A percentile compares a stretch with the other conserved stretches of the same genome.
Conservation (phyloP, 345 rosid species). For the Geranium rotundifolium region DNA sequence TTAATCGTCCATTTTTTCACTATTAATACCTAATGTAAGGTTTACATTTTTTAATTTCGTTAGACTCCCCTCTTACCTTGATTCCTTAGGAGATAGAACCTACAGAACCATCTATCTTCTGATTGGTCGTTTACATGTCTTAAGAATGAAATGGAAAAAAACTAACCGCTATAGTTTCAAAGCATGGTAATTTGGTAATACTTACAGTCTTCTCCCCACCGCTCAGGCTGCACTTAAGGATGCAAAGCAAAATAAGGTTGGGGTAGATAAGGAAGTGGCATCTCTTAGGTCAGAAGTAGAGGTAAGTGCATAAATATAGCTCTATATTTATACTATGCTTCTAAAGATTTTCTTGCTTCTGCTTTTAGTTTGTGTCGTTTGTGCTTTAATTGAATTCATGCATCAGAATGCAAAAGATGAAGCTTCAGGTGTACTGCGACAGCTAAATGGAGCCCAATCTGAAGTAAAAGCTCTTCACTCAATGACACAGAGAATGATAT, state of each 20-base stretch:
- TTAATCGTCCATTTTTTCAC: neutral
- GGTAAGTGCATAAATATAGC: constrained; percentile 22
- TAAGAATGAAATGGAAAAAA: no score
- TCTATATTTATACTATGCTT: neutral
- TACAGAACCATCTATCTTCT: no score
- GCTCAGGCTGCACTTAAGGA: constrained; percentile 79
- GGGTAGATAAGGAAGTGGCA: constrained; percentile 48
- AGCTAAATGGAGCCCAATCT: constrained; percentile 66
- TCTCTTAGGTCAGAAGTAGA: constrained; percentile 65
- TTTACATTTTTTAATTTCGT: no score
- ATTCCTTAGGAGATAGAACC: neutral
- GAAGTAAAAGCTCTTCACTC: constrained; percentile 71
- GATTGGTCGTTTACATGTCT: no score
- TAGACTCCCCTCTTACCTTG: neutral
- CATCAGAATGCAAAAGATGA: constrained; percentile 62
- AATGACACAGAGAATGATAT: constrained; percentile 95
- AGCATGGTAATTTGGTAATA: no score
- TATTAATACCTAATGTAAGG: neutral
- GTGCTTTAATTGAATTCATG: constrained; percentile 11
- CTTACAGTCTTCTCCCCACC: neutral
- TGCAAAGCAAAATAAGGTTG: constrained; percentile 52
- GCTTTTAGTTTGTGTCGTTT: neutral
- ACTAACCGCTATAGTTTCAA: neutral
- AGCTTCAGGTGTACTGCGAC: constrained; percentile 37
- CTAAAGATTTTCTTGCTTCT: neutral